A percentile compares a stretch with the other conserved stretches of the same genome.
phyloP scores from a whole-genome alignment of 2,329 filamentous ascomycete species.

The Calonectria pauciramosa region DNA sequence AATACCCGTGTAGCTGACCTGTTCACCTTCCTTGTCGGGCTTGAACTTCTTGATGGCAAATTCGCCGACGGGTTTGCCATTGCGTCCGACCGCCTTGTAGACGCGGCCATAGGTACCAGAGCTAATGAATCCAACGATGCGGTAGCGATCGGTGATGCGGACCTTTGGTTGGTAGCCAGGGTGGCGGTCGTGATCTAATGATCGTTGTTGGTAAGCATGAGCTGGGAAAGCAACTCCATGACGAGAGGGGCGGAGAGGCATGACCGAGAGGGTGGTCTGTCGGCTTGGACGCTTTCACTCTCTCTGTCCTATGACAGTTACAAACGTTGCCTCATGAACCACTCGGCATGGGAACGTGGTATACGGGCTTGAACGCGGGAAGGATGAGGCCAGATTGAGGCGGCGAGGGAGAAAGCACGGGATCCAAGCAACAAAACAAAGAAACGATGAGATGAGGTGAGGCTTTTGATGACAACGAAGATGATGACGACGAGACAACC shows the following conservation, averaged over 20 bases:
- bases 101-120: slow-evolving; percentile 98
- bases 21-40: slow-evolving; percentile 97
- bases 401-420: slow-evolving; percentile 11
- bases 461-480: slow-evolving; percentile 2
- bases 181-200: slow-evolving; percentile 67
- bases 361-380: neutral
- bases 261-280: slow-evolving; percentile 32
- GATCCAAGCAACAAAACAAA: neutral
- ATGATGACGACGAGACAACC: slow-evolving; percentile 14
- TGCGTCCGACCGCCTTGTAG: slow-evolving; percentile 89
- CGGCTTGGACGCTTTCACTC: neutral
- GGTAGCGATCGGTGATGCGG: slow-evolving; percentile 91
- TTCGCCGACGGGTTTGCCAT: slow-evolving; percentile 70
- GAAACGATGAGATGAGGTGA: neutral
- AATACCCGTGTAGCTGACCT: slow-evolving; percentile 94
- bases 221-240: slow-evolving; percentile 45
- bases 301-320: slow-evolving; percentile 7
- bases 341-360: slow-evolving; percentile 24
- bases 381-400: slow-evolving; percentile 12
- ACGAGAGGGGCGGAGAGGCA: slow-evolving; percentile 54
- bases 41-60: slow-evolving; percentile 99
- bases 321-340: slow-evolving; percentile 12
- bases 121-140: slow-evolving; percentile 97
- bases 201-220: slow-evolving; percentile 50
- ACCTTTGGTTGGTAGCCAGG: slow-evolving; percentile 80